Evolutionary conservation across 352 stramenopile genomes (phyloP), one percentile per base, ranked within the genome.

Genomic region (Globisporangium viniferum): DNA sequence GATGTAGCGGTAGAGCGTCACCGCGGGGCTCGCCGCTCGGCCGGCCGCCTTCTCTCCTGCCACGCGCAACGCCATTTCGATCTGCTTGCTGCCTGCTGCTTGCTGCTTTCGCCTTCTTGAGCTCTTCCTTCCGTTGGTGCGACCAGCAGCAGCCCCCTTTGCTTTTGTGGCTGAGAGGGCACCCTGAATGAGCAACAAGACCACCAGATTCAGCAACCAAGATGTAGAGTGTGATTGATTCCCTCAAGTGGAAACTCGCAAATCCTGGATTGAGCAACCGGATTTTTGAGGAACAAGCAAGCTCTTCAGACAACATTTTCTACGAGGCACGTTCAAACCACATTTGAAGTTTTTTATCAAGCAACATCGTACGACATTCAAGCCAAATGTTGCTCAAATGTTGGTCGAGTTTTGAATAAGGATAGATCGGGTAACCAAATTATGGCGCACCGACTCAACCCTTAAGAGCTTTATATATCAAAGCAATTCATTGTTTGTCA

Each of bases 1-100:
- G 73, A 95, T 92, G 75, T 94, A 93, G 29, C 88, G 88, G 73
- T 95, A 95, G 53, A 95, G 77, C 76, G 85, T 93, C 81, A 95
- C 88, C 62, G 84, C 84, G 33, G 88, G 88, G 53, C 80, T 92
- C 49, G 81, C 77, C 62, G 81, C 73, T 56, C 72, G 74, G 33
- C 72, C 75, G 71, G 76, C 81, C 57, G 74, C 75, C 73, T 92
- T 93, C 80, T 94, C 82, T 59, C 73, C 70, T 55, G 83, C 84
- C 64, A 92, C 82, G 59, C 88, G 88, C 71, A 95, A 71, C 71
- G 88, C 88, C 88, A 95, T 95, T 15, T 57, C 29, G 10, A 31
- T 66, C 39, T 39, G 20, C 27, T 18, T 58, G 44, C 31, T 72
- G 20, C 27, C 22, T 58, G 44, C 31, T 72, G 15, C 15, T 24